Base-by-base conservation (phyloP, 2,329 filamentous ascomycete species). In the Claviceps humidiphila region DNA sequence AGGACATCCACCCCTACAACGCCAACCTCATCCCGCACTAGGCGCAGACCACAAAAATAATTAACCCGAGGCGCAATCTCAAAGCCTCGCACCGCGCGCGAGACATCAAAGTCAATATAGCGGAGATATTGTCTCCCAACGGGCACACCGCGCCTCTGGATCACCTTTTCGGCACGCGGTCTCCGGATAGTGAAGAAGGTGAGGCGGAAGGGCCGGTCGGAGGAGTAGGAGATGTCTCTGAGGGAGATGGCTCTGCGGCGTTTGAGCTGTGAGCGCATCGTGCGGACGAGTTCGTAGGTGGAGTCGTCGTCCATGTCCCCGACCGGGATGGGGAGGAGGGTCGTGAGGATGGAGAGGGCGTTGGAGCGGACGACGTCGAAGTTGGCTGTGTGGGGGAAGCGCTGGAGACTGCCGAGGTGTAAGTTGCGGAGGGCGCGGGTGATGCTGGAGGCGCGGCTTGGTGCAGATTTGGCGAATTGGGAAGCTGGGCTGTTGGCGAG, bases 371-470 rank as follows among this genome's bases (percentile, higher is more conserved):
- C 51, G 22, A 51, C 47, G 16, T 55, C 54, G 16, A 51, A 51
- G 42, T 55, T 55, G 43, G 54, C 38, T 42, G 51, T 50, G 42
- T 53, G 54, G n/a, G 54, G 51, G 46, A 55, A 53, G 11, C 45
- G 45, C 13, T n/a, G 13, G n/a, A 47, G 30, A 1, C 54, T 52
- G 16, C 54, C 54, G 24, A 47, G 51, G 9, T 34, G 41, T 13
- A 55, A 22, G 38, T 55, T 55, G 14, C 54, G 41, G 9, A 55
- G 41, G 20, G 53, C 53, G 34, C 51, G 53, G 39, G 53, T 51
- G 24, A 55, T 48, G 47, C 48, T 47, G 9, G 40, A 42, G 13
- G 48, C 38, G 22, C 48, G 48, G 30, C 46, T 34, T 9, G 51
- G 51, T 42, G 38, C 13, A 41, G 49, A n/a, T 20, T 37, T 53